phyloP scores from a whole-genome alignment of 1,284 basidiomycete species.

The Melampsora americana region DNA sequence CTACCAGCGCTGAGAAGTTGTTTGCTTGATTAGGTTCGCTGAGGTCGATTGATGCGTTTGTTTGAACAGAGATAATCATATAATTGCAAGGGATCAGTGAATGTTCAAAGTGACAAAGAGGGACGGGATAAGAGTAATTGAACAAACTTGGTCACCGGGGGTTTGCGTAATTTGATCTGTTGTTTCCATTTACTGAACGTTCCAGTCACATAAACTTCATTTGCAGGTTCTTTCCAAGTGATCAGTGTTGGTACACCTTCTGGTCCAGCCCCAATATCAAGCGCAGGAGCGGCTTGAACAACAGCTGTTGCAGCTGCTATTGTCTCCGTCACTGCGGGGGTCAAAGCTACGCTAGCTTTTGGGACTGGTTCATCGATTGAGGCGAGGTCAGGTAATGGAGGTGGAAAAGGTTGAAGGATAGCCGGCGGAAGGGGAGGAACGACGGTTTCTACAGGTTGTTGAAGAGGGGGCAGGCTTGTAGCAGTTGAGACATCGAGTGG shows the following conservation, averaged over 20 bases:
- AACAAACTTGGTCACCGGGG: slow-evolving; percentile 39
- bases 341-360: slow-evolving; percentile 44
- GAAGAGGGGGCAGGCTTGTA: slow-evolving; percentile 16
- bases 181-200: slow-evolving; percentile 62
- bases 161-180: slow-evolving; percentile 57
- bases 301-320: slow-evolving; percentile 49
- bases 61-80: neutral
- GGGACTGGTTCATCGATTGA: neutral
- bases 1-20: slow-evolving; percentile 57
- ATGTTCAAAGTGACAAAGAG: neutral
- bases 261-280: slow-evolving; percentile 51
- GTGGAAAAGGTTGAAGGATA: slow-evolving; percentile 35
- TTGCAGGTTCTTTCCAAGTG: slow-evolving; percentile 51
- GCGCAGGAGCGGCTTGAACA: slow-evolving; percentile 37
- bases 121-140: neutral
- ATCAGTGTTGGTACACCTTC: slow-evolving; percentile 52
- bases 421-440: slow-evolving; percentile 37
- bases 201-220: slow-evolving; percentile 61
- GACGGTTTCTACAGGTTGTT: slow-evolving; percentile 41
- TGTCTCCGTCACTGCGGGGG: slow-evolving; percentile 49
- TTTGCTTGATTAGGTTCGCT: slow-evolving; percentile 51
- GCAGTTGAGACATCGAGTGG: slow-evolving; percentile 3
- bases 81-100: neutral
- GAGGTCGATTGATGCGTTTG: neutral
- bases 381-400: slow-evolving; percentile 15